A percentile compares a stretch with the other conserved stretches of the same genome.
Conservation (phyloP, 768 basidiomycete genomes). For the Sistotremastrum niveocremeum region DNA sequence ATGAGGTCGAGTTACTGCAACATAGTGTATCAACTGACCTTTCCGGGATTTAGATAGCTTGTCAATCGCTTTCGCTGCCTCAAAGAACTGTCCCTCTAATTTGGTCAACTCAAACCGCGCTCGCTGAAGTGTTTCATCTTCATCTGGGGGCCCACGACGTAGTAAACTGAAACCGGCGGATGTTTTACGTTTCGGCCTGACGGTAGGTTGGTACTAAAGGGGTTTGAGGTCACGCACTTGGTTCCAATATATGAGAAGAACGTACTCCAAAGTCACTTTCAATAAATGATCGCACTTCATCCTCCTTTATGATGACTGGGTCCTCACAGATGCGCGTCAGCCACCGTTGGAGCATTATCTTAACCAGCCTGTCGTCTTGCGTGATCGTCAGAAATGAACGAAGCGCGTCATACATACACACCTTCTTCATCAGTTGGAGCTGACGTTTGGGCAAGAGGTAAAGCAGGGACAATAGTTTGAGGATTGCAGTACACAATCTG, state of each 20-base stretch:
- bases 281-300: constrained; percentile 88
- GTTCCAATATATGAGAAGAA: not conserved
- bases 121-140: constrained; percentile 83
- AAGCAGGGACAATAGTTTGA: constrained; percentile 90
- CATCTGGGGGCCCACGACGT: constrained; percentile 73
- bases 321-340: constrained; percentile 87
- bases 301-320: constrained; percentile 74
- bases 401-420: constrained; percentile 8
- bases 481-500: constrained; percentile 82
- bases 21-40: constrained; percentile 30
- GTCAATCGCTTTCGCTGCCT: constrained; percentile 83
- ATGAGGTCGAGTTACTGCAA: not conserved
- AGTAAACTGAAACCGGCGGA: constrained; percentile 67
- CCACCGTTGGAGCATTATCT: constrained; percentile 93
- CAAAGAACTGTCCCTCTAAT: constrained; percentile 85
- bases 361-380: constrained; percentile 84
- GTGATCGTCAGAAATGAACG: not conserved
- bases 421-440: constrained; percentile 93
- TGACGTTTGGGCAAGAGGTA: constrained; percentile 92
- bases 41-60: constrained; percentile 70
- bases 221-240: not conserved
- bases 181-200: constrained; percentile 57
- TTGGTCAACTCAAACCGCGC: constrained; percentile 88
- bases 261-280: constrained; percentile 88
- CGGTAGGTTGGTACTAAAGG: constrained; percentile 59